Percentiles rank a stretch among this genome's conserved stretches.
phyloP scores from a whole-genome alignment of 1,284 basidiomycete species.

The Retiboletus fuscus region DNA sequence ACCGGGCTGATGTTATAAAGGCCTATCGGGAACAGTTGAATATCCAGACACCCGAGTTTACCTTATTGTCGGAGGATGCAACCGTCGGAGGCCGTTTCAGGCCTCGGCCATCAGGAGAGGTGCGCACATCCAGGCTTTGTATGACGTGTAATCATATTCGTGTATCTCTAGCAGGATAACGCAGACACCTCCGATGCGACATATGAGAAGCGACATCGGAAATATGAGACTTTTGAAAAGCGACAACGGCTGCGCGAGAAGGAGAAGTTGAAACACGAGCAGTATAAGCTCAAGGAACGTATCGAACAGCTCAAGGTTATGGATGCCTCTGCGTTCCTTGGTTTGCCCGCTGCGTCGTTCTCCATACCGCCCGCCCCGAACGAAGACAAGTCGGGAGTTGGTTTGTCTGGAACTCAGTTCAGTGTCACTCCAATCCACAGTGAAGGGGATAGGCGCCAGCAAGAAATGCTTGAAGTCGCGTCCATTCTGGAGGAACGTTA shows the following conservation, averaged over 20 bases:
- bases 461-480: slow-evolving; percentile 78
- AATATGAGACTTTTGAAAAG: slow-evolving; percentile 89
- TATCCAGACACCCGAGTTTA: slow-evolving; percentile 81
- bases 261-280: slow-evolving; percentile 90
- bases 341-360: slow-evolving; percentile 69
- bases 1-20: slow-evolving; percentile 78
- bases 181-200: slow-evolving; percentile 85
- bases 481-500: slow-evolving; percentile 75
- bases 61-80: slow-evolving; percentile 66
- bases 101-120: slow-evolving; percentile 74
- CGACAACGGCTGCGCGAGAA: slow-evolving; percentile 87
- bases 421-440: slow-evolving; percentile 57
- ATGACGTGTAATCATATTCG: slow-evolving; percentile 28
- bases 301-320: slow-evolving; percentile 85
- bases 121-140: slow-evolving; percentile 54
- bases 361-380: slow-evolving; percentile 50
- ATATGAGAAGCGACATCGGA: slow-evolving; percentile 88
- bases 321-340: slow-evolving; percentile 76
- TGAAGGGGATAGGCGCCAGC: slow-evolving; percentile 77
- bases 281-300: slow-evolving; percentile 89
- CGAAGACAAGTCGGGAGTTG: slow-evolving; percentile 46
- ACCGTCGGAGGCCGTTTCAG: slow-evolving; percentile 74
- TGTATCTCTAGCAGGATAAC: slow-evolving; percentile 50
- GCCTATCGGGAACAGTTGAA: slow-evolving; percentile 72
- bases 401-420: slow-evolving; percentile 50